Evolutionary conservation across 495 filamentous ascomycete species (phyloP), one percentile per base, ranked within the genome.

Genomic region (Hyphodiscus hymeniophilus): DNA sequence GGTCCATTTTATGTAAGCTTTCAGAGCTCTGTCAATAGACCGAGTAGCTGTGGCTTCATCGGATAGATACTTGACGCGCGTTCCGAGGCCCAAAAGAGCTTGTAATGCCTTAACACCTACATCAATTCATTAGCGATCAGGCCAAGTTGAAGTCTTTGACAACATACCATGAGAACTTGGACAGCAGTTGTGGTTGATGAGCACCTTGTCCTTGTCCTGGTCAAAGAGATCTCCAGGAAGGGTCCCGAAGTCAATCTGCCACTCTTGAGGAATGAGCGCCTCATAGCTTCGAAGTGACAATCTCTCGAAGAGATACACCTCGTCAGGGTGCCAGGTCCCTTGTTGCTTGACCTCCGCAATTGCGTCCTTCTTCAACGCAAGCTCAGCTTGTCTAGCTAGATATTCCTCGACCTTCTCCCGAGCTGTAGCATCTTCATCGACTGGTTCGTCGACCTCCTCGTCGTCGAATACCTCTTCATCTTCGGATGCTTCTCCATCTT

Each of bases 201-300:
- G 63, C 0, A 69, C 63, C 13, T 63, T 56, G 7, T 63, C 56
- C 0, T 60, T 55, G 28, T 75, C 61, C 0, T 59, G 52, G 15
- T 70, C 63, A 58, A 86, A 87, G 1, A 87, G 56, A 8, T 63
- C 61, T 4, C 72, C 64, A 0, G 82, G 82, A 26, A 85, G 61
- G 0, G 73, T 82, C 0, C 56, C 54, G 54, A 84, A 87, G 52
- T 87, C 83, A 38, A 68, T 63, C 31, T 66, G 55, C 79, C 80
- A 87, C 42, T 63, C 56, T 3, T 42, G 38, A 1, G 75, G 75
- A 20, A 85, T 54, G 1, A 84, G 56, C 4, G 77, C 72, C 63
- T 84, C 79, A 23, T 70, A 72, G 3, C 81, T 78, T 21, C 82
- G 74, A 58, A 75, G 73, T 3, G 68, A 63, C 10, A 85, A 62